Evolutionary conservation across 331 rosid species (phyloP).

Genomic region (Malus hybrid): DNA sequence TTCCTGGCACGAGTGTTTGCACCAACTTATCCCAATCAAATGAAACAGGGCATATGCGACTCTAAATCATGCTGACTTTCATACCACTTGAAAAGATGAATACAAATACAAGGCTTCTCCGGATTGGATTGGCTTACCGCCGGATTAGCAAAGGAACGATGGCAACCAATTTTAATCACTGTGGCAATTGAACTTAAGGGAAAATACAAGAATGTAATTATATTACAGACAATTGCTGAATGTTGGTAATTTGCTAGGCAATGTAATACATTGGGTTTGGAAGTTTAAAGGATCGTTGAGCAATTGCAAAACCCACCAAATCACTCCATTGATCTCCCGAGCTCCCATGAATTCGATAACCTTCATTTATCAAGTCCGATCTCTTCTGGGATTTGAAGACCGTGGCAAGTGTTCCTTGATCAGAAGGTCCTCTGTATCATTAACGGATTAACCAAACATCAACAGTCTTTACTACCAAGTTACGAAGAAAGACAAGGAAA

Average conservation of each 20-base stretch:
- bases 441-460: constrained; percentile 2
- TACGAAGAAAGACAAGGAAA: not conserved
- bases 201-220: not conserved
- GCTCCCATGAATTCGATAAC: constrained; percentile 64
- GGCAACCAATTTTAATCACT: not conserved
- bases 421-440: constrained; percentile 48
- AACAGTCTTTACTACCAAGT: not conserved
- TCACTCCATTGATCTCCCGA: constrained; percentile 98
- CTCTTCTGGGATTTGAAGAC: constrained; percentile 81
- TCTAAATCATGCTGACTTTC: not conserved
- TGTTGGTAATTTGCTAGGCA: constrained; percentile 13
- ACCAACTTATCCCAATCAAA: too few relatives aligned
- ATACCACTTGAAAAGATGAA: not conserved
- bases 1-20: too few relatives aligned
- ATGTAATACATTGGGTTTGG: constrained; percentile 87
- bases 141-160: not conserved
- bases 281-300: constrained; percentile 68
- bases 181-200: too few relatives aligned
- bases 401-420: constrained; percentile 55
- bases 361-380: constrained; percentile 40
- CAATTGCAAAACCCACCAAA: constrained; percentile 57
- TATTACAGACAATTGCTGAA: not conserved
- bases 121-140: not conserved
- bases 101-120: not conserved
- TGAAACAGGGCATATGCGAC: too few relatives aligned